Evolutionary conservation across 371 early-diverging fungal species (phyloP).

Genomic region (Mucor irregularis): DNA sequence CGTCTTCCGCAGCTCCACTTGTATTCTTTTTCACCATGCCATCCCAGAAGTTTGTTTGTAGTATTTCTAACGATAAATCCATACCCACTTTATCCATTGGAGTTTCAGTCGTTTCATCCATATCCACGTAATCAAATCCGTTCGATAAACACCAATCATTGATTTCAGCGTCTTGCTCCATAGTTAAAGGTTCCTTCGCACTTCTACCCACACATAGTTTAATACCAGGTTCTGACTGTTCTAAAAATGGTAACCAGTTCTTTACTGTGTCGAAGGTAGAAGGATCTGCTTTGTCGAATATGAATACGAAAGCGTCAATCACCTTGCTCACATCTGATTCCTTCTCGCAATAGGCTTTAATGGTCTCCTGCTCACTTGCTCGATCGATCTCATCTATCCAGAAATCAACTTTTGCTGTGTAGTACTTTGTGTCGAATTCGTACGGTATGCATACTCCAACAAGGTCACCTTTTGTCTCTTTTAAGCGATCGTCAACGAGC

Average conservation of each 20-base stretch:
- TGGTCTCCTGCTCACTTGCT: constrained; percentile 34
- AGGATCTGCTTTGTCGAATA: constrained; percentile 57
- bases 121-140: constrained; percentile 67
- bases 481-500: constrained; percentile 25
- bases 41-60: constrained; percentile 77
- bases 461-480: constrained; percentile 35
- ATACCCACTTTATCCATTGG: constrained; percentile 41
- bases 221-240: constrained; percentile 55
- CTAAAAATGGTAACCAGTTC: constrained; percentile 57
- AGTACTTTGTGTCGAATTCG: constrained; percentile 72
- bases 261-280: constrained; percentile 56
- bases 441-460: constrained; percentile 62
- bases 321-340: constrained; percentile 55
- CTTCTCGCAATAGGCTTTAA: constrained; percentile 45
- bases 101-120: constrained; percentile 36
- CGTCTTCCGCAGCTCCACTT: constrained; percentile 14
- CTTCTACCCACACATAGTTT: constrained; percentile 49
- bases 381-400: constrained; percentile 64
- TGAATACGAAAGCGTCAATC: constrained; percentile 69
- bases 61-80: constrained; percentile 54
- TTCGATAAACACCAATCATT: constrained; percentile 61
- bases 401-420: constrained; percentile 66
- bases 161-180: constrained; percentile 11
- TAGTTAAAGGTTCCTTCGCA: not conserved
- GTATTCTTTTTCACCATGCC: constrained; percentile 54